Base-by-base conservation (phyloP, 768 basidiomycete species). In the Lactarius sp. region DNA sequence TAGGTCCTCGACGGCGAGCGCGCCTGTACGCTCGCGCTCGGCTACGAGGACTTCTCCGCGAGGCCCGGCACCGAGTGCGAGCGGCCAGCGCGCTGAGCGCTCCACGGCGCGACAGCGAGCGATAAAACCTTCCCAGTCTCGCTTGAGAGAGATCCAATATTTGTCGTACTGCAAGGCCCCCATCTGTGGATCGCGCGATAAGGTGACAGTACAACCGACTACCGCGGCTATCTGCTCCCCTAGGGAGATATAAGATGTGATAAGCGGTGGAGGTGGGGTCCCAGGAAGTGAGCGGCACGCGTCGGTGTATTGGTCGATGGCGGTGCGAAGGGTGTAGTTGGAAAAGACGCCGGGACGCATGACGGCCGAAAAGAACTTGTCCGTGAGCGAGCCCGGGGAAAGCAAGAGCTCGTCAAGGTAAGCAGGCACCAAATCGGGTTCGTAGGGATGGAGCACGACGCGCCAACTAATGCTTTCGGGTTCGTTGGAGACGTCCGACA, bases 51-150 rank as follows among this genome's bases (percentile, higher is more conserved):
- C 74, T 37, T 82, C 81, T 52, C 69, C 69, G 16, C 71, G 66
- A 59, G 74, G 75, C 18, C 75, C 76, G 27, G 79, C 71, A 46
- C 84, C 86, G 41, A 93, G 79, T 16, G 80, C 80, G 33, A 93
- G 80, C 2, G 92, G 92, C 84, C 89, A 88, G 50, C 90, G 83
- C 39, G 88, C 89, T 65, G 85, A 85, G 49, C 90, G 86, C 75
- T 97, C 95, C n/a, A 94, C 79, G 67, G 94, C 92, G 58, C 90
- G 84, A 70, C 92, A 94, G 61, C 92, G 83, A 8, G 94, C 89
- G 65, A 95, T 85, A 70, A 98, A 95, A 3, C 95, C 94, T 71
- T 98, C 90, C 95, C 96, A 98, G 69, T 98, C 94, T 52, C 90
- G 78, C 73, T 92, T 94, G 69, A 97, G 74, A 0, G 88, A 85